Evolutionary conservation across 108 stramenopile species (phyloP).

Genomic region (Fragilaria radians): DNA sequence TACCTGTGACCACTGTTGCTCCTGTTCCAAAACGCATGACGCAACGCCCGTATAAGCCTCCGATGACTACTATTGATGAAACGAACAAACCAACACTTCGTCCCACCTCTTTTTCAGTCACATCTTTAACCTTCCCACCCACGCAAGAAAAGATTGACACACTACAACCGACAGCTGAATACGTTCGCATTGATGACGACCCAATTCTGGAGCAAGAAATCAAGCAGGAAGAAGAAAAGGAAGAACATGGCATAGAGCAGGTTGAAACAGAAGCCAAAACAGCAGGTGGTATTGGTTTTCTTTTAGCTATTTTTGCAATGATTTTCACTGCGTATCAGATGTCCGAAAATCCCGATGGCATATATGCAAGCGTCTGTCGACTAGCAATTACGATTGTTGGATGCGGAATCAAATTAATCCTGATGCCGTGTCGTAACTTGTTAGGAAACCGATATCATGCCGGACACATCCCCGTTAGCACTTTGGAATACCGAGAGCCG

Average conservation of each 20-base stretch:
- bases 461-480: constrained; percentile 41
- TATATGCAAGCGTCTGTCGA: constrained; percentile 59
- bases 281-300: constrained; percentile 51
- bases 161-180: not conserved
- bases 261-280: constrained; percentile 60
- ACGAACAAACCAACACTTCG: too few relatives aligned
- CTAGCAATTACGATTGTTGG: constrained; percentile 41
- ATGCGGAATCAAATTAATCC: constrained; percentile 54
- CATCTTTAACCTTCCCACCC: too few relatives aligned
- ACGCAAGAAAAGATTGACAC: not conserved
- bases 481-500: constrained; percentile 23
- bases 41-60: too few relatives aligned
- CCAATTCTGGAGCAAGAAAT: constrained; percentile 3
- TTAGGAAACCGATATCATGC: constrained; percentile 22
- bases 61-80: too few relatives aligned
- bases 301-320: constrained; percentile 53
- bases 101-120: too few relatives aligned
- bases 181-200: constrained; percentile 10
- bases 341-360: constrained; percentile 79
- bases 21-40: too few relatives aligned
- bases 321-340: constrained; percentile 75
- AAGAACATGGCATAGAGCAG: constrained; percentile 29
- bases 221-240: constrained; percentile 19
- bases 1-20: too few relatives aligned
- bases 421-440: constrained; percentile 56